Base-by-base conservation (phyloP, 1,284 basidiomycete species). In the Tremellales sp. region DNA sequence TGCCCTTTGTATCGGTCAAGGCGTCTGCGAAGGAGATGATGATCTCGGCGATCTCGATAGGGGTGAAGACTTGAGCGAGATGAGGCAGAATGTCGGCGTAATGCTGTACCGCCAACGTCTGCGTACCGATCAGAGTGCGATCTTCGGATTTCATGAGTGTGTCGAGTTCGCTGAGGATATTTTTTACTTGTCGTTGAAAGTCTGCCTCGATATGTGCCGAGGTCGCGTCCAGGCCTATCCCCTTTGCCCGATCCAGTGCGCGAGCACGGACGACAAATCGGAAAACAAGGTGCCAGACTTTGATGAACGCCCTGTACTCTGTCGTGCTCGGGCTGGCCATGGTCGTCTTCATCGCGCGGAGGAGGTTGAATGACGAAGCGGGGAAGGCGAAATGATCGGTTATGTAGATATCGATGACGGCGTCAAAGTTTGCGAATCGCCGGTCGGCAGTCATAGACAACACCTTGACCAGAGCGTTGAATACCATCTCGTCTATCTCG, bases 281-380 rank as follows among this genome's bases (percentile, higher is more conserved):
- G 82, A 97, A 90, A 58, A 97, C 83, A 65, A 94, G 91, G 62
- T 92, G 87, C 73, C 92, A 96, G 19, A 97, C 93, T 71, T 97
- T 97, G 60, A 98, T 79, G 12, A 91, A 86, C 1, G 90, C 84
- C 33, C 93, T 84, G 46, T 97, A 80, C 26, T 92, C 89, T 10
- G 80, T 78, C 6, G 83, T 80, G 0, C 83, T 82, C 0, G 90
- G 89, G 53, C 86, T 82, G 22, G 78, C 77, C 45, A 97, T 79
- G 5, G 97, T 82, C 17, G 82, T 80, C 64, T 89, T 87, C 86
- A 97, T 88, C 4, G 89, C 88, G 52, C 82, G 82, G 35, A 93
- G 81, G 61, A 96, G 84, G 63, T 85, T 87, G 15, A 84, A 84
- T 0, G 86, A 84, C 0, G 88, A 89, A 3, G 83, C 75, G 2